Base-by-base conservation (phyloP, 2,329 filamentous ascomycete genomes). In the Fusarium lyarnte region DNA sequence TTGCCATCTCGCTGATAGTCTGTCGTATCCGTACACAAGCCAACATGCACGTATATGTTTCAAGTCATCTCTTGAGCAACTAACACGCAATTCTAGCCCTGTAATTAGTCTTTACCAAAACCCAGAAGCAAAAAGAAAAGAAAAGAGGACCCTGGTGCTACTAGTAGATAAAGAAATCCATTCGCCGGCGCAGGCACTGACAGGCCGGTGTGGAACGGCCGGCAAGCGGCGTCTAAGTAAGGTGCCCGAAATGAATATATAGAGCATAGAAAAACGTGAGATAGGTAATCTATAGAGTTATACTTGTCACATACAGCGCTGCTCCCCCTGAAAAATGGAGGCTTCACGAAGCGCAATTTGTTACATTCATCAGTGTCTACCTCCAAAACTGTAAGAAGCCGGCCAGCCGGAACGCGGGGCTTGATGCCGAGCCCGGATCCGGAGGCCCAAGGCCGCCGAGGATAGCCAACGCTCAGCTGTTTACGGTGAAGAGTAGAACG, bases 201-300 rank as follows among this genome's bases (percentile, higher is more conserved):
- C 46, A 68, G 54, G 54, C 70, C 63, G 71, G 55, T 73, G 66
- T 73, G 58, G 61, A 52, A 58, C 53, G 21, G 51, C 59, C n/a
- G 64, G 49, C 74, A 63, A 52, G 72, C 73, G 58, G 73, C 71
- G 62, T 76, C 51, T 62, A 72, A 66, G 70, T 65, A 75, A 76
- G 74, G 68, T 74, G 71, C 70, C 74, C 70, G 70, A 74, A 72
- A 66, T 58, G 39, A 43, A 55, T 29, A 55, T 39, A 33, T 13
- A 42, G 67, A 57, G 49, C 25, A 46, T 45, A 49, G 39, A 70
- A 41, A 58, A 33, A 38, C n/a, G 23, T 13, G 59, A 39, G 42
- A 27, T 36, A 31, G 21, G 23, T 19, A 29, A 27, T 33, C 35
- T 19, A 53, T n/a, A 41, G 35, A 29, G 41, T 12, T 33, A 17